These are phyloP conservation scores for Ampelomyces quisqualis DNA, from an alignment of 2,329 filamentous ascomycete species.

Conservation along the genomic window DNA sequence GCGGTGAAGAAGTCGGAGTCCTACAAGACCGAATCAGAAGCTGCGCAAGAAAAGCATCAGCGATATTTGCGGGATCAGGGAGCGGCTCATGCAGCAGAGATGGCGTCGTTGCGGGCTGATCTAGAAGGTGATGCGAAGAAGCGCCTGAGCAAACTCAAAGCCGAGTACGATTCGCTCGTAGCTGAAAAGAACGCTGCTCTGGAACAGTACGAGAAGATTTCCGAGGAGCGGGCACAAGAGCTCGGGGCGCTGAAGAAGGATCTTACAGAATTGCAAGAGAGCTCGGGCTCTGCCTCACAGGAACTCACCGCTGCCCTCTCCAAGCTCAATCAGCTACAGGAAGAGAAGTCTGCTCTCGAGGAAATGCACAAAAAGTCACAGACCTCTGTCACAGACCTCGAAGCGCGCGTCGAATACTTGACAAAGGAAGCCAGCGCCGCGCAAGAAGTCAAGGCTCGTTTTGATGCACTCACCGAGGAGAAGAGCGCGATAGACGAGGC, in stretches of 20 bases:
- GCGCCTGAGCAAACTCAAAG: conserved; percentile 34
- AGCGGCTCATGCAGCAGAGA: conserved; percentile 38
- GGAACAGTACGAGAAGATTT: conserved; percentile 25
- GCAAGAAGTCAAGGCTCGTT: conserved; percentile 14
- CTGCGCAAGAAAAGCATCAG: conserved; percentile 27
- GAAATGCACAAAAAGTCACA: conserved; percentile 27
- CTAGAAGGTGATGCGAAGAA: conserved; percentile 41
- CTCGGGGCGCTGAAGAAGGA: conserved; percentile 25
- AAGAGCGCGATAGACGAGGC: conserved; percentile 24
- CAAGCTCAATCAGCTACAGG: conserved; percentile 25
- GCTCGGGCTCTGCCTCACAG: conserved; percentile 26
- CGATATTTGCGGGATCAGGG: conserved; percentile 34
- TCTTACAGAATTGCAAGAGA: conserved; percentile 20
- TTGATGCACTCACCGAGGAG: conserved; percentile 20
- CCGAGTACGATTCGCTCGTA: conserved; percentile 34
- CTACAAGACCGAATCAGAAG: conserved; percentile 33
- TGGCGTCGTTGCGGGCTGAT: conserved; percentile 39
- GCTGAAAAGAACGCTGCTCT: conserved; percentile 29
- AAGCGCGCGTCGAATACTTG: conserved; percentile 25
- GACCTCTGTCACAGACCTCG: conserved; percentile 23
- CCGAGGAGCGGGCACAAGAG: conserved; percentile 22
- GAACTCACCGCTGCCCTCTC: conserved; percentile 24
- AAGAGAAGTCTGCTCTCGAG: conserved; percentile 25
- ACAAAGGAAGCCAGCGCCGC: conserved; percentile 11
- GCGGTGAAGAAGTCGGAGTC: conserved; percentile 27